Conservation (phyloP, 331 rosid genomes). For the Ulmus americana region DNA sequence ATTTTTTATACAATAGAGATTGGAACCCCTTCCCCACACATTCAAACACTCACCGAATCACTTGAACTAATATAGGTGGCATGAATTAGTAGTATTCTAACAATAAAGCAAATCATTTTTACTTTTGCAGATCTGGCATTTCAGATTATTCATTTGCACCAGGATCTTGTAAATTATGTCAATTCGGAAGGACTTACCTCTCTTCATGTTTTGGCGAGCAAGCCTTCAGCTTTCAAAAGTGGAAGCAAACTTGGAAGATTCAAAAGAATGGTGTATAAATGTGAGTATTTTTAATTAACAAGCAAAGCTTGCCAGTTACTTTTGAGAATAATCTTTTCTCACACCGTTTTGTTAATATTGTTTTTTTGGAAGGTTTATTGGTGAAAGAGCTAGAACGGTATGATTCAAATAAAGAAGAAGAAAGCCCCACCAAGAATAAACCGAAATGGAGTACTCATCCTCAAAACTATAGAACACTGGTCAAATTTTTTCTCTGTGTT, state of each 20-base stretch:
- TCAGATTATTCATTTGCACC: conserved; percentile 26
- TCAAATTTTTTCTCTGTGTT: conserved; percentile 26
- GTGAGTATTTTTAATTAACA: conserved; percentile 22
- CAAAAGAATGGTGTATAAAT: conserved; percentile 27
- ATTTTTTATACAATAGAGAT: too few species aligned
- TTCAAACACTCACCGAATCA: too few species aligned
- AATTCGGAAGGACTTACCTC: conserved; percentile 27
- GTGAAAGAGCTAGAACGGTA: conserved; percentile 17
- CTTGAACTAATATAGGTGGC: too few species aligned
- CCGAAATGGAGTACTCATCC: conserved; percentile 10
- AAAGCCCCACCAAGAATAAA: neutral
- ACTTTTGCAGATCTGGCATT: conserved; percentile 43
- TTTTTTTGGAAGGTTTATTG: neutral
- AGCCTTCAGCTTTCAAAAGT: conserved; percentile 46
- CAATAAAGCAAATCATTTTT: neutral
- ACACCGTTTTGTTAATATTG: neutral
- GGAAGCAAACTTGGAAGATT: conserved; percentile 24
- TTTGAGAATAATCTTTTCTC: neutral
- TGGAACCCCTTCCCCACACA: too few species aligned
- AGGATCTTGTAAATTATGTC: neutral
- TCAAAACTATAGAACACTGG: conserved; percentile 24
- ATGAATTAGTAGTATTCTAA: too few species aligned
- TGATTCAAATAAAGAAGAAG: neutral
- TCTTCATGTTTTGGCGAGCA: conserved; percentile 44
- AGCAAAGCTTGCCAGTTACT: too few species aligned